Base-by-base conservation (phyloP, 208 protist genomes). In the Naegleria fowleri region DNA sequence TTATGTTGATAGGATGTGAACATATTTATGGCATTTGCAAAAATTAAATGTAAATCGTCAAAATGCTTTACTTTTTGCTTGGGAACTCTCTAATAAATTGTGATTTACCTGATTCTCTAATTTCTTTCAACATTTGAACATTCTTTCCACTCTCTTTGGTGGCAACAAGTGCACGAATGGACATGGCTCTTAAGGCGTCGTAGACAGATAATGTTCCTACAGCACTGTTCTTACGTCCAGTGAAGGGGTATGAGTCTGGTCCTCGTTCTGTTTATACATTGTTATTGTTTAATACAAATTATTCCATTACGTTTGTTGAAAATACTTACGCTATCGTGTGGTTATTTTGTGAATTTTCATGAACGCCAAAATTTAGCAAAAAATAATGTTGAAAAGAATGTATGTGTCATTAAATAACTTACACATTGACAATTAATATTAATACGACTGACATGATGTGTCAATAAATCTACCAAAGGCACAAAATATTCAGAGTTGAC, bases 341-440 rank as follows among this genome's bases (percentile, higher is more conserved):
- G n/a, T n/a, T n/a, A n/a, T n/a, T n/a, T n/a, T n/a, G n/a, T n/a
- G n/a, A n/a, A n/a, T n/a, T n/a, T n/a, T n/a, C n/a, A n/a, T n/a
- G n/a, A n/a, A n/a, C n/a, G n/a, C n/a, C n/a, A n/a, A n/a, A n/a
- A n/a, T n/a, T n/a, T n/a, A n/a, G n/a, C n/a, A n/a, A n/a, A n/a
- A n/a, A n/a, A n/a, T n/a, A n/a, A n/a, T n/a, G n/a, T n/a, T n/a
- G n/a, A n/a, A n/a, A n/a, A n/a, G n/a, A n/a, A n/a, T n/a, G n/a
- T n/a, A n/a, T n/a, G n/a, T n/a, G n/a, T n/a, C n/a, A n/a, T n/a
- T n/a, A n/a, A 48, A 48, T 48, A 48, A 48, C 43, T 48, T 48
- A 48, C 52, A 91, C 93, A 94, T 91, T 94, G 93, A 86, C 55
- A 33, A 90, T 94, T 94, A 83, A 94, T 19, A 91, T 94, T 94